A percentile compares a stretch with the other conserved stretches of the same genome.
Evolutionary conservation across 2,329 filamentous ascomycete genomes (phyloP).

Genomic region (Aspergillus amoenus): DNA sequence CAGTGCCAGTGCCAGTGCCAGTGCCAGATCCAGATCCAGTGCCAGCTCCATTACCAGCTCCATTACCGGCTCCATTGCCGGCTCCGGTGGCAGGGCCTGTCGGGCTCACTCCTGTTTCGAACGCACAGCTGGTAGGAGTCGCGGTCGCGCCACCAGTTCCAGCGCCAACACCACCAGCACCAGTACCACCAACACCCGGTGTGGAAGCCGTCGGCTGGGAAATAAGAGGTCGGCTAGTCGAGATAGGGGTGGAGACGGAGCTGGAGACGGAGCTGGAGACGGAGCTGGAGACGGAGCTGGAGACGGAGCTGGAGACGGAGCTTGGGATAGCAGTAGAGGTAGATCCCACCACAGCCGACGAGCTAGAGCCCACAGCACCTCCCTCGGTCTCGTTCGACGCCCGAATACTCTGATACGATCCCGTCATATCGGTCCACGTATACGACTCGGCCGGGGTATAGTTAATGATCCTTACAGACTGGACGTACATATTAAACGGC

Average conservation of each 20-base stretch:
- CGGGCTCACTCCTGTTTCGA: background rate
- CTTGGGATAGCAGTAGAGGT: background rate
- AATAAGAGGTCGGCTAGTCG: background rate
- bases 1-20: too few relatives aligned
- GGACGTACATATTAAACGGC: constrained; percentile 73
- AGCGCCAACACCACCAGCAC: background rate
- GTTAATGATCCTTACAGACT: constrained; percentile 57
- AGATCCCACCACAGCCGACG: too few relatives aligned
- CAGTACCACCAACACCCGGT: background rate
- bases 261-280: background rate
- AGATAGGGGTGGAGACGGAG: background rate
- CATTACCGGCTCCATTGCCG: too few relatives aligned
- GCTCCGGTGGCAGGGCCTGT: background rate
- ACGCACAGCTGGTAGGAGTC: background rate
- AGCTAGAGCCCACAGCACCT: background rate
- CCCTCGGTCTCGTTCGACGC: background rate
- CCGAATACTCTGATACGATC: constrained; percentile 64
- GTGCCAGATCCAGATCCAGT: too few relatives aligned
- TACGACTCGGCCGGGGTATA: constrained; percentile 64
- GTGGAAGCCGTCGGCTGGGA: background rate
- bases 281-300: background rate
- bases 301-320: background rate
- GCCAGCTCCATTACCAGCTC: too few relatives aligned
- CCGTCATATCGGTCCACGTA: constrained; percentile 59
- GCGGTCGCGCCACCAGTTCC: background rate